Base-by-base conservation (phyloP, 768 basidiomycete species). In the Mycena chlorophos region DNA sequence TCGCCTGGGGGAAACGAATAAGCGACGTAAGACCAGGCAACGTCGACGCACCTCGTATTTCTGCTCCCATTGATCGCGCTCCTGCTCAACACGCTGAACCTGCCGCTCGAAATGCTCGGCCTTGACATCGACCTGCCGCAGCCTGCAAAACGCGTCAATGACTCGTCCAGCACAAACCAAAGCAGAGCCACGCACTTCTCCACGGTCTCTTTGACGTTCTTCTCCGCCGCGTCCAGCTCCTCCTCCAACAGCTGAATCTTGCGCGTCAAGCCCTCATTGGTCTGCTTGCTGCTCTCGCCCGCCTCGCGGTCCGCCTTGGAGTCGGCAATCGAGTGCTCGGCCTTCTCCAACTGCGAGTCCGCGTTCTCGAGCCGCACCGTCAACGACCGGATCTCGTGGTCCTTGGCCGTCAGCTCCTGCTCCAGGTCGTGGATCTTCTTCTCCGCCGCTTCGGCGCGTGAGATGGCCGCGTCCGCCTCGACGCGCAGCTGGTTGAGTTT, bases 101-200 rank as follows among this genome's bases (percentile, higher is more conserved):
- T 95, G 91, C 47, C 94, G 85, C 75, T 98, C 96, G 26, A 92
- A 97, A 76, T 98, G 94, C 72, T 99, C 97, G 10, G 96, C 96
- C 78, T 98, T 99, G 73, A 98, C 89, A 69, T 99, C 97, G 54
- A 96, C 94, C 68, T 96, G 92, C 59, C 96, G 81, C 65, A 99
- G 80, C 73, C 96, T 98, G 64, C 39, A 49, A 31, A 16, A 30
- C 55, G 60, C 51, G 40, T 50, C 40, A 65, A 56, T 53, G 57
- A 54, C 55, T 52, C 54, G 52, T 50, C 27, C 31, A 30, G 5
- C 49, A 49, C 26, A 4, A 28, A 38, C 3, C 22, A 48, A 31
- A 39, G 23, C 23, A 25, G 30, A n/a, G 25, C 43, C 43, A 83
- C 91, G 66, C 68, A 97, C 96, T 94, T 96, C 75, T 98, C 97